Base-by-base conservation (phyloP, 768 basidiomycete genomes). In the Tephrocybe sp. region DNA sequence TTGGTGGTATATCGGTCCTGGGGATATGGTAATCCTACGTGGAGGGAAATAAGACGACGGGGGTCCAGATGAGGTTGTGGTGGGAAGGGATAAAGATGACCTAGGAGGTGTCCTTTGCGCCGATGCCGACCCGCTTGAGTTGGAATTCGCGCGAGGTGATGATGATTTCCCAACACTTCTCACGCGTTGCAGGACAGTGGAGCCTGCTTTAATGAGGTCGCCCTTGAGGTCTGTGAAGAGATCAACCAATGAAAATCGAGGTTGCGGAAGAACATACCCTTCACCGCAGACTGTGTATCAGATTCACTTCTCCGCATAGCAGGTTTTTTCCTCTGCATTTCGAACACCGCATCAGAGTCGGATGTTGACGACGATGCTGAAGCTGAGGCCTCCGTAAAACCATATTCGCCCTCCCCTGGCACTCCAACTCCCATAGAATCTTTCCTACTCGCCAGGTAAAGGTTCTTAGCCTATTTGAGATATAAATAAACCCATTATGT, bases 381-480 rank as follows among this genome's bases (percentile, higher is more conserved):
- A 5, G 54, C 50, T 6, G 54, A 47, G 8, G 54, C 53, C n/a
- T 53, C 65, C 31, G 57, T 60, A 24, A 58, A 42, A 16, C 58
- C 61, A 11, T 54, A 53, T 15, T 61, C 61, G 37, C 59, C 57
- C 21, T 60, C 61, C 12, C 57, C 56, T 5, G 41, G 45, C 5
- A 46, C 56, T 33, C 53, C 34, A n/a, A 33, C 29, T 41, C 49
- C 48, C 13, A 30, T 42, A 25, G 55, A 59, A 30, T 43, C 58
- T 54, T 37, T 61, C 43, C 21, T 61, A 44, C 27, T 56, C 1
- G 56, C 52, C 21, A 88, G 65, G 42, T 80, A 78, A n/a, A 88
- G 64, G 58, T 91, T 89, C 74, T 92, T 93, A 2, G 90, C 79
- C 86, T 88, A 15, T 25, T 23, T 15, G 47, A 8, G 8, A 4